Evolutionary conservation across 2,329 filamentous ascomycete genomes (phyloP).

Genomic region (Sporothrix luriei): DNA sequence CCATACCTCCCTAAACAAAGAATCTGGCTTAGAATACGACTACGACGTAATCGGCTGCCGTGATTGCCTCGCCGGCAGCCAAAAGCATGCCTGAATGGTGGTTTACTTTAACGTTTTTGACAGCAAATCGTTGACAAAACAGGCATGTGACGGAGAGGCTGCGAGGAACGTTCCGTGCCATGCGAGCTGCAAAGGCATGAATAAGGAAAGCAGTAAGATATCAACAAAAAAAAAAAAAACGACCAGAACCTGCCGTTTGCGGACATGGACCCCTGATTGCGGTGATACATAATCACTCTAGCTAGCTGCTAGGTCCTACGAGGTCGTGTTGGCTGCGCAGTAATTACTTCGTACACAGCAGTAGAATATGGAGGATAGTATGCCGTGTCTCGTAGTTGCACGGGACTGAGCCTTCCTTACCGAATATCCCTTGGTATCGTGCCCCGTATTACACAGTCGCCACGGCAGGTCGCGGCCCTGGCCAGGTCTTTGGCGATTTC

Average conservation of each 20-base stretch:
- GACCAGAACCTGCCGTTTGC: background rate
- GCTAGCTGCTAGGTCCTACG: background rate
- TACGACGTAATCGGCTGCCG: background rate
- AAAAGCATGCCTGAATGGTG: slow-evolving; percentile 1
- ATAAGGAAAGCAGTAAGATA: background rate
- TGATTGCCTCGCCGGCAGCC: background rate
- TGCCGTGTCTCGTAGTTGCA: background rate
- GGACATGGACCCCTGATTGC: background rate
- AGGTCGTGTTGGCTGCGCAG: background rate
- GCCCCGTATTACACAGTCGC: background rate
- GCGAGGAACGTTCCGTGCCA: background rate
- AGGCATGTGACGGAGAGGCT: slow-evolving; percentile 5
- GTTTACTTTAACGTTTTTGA: background rate
- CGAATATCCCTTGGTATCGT: background rate
- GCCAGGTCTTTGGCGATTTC: background rate
- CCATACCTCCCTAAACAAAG: too few relatives aligned
- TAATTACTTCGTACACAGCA: background rate
- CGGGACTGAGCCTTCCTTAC: background rate
- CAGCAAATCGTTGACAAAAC: background rate
- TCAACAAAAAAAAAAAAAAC: background rate
- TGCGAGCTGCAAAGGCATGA: background rate
- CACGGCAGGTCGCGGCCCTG: background rate
- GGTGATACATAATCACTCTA: background rate
- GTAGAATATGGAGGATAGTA: background rate
- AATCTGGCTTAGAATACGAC: background rate